phyloP scores from a whole-genome alignment of 352 stramenopile species.

The Phytophthora macrochlamydospora region DNA sequence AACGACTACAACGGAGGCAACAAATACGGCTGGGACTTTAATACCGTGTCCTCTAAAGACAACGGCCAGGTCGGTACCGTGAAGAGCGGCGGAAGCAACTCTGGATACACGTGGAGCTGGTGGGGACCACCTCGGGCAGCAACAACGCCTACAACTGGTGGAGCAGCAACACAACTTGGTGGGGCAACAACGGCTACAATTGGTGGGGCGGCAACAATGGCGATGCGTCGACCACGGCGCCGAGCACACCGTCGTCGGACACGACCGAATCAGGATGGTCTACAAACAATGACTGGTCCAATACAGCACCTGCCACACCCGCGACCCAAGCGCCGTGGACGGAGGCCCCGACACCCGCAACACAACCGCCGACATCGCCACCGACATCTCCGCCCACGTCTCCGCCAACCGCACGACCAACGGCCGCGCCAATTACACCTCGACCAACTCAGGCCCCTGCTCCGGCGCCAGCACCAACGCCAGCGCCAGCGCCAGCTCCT shows the following conservation, averaged over 20 bases:
- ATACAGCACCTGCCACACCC: constrained; percentile 10
- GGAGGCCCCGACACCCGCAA: constrained; percentile 1
- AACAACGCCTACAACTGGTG: constrained; percentile 3
- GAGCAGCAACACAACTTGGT: constrained; percentile 7
- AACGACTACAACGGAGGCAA: constrained; percentile 3
- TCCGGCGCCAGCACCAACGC: background rate
- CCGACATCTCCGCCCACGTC: constrained; percentile 4
- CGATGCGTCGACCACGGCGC: constrained; percentile 1
- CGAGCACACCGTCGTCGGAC: background rate
- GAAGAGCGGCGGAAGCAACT: constrained; percentile 5
- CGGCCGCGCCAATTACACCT: background rate
- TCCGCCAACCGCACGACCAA: background rate
- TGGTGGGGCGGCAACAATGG: background rate
- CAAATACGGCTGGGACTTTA: constrained; percentile 40
- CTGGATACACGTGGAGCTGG: constrained; percentile 24
- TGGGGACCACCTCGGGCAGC: constrained; percentile 1
- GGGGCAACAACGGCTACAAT: constrained; percentile 4
- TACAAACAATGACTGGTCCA: constrained; percentile 16
- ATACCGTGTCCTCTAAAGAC: constrained; percentile 25
- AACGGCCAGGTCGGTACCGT: constrained; percentile 17
- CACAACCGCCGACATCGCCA: background rate
- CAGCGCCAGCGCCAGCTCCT: constrained; percentile 4
- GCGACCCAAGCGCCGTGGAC: constrained; percentile 6
- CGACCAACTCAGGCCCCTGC: background rate
- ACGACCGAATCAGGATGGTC: background rate